Base-by-base conservation (phyloP, 2,329 filamentous ascomycete genomes). In the Alternaria dauci region DNA sequence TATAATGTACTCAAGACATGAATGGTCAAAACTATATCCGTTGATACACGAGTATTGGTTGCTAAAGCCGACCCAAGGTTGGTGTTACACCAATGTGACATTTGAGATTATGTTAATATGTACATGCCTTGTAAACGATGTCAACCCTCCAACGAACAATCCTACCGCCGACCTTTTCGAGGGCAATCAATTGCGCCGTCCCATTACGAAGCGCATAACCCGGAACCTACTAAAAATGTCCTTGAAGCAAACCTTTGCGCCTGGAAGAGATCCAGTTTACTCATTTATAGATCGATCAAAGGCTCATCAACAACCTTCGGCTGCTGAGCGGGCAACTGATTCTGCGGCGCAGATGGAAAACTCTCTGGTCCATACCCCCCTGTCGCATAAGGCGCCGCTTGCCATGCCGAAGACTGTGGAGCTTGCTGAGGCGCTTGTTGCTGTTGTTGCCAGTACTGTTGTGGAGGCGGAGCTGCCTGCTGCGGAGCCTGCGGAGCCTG, bases 241-340 rank as follows among this genome's bases (percentile, higher is more conserved):
- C 4, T 3, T 9, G 14, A 7, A 14, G n/a, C 5, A 32, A 47
- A 18, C n/a, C 28, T 9, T 28, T 12, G 8, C 11, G 2, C 3
- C 44, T n/a, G 1, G 30, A 8, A 5, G 14, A 2, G 14, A 28
- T 18, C 7, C 12, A 36, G 2, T 16, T 2, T 11, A 7, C 8
- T n/a, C 18, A 28, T 42, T 58, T 78, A 94, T 63, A 94, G 83
- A 77, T 95, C 92, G 78, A 95, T 95, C 71, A 95, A 79, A 59
- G 88, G 90, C 78, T 94, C 92, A 78, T 94, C 91, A 47, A 90
- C 84, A 1, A 81, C 84, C 67, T 84, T 81, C 18, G 81, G 78
- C 43, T 81, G 79, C 42, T 81, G 79, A 56, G 77, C 73, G 53
- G 68, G 70, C 12, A 73, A 46, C 38, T 86, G 84, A 75, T 89